Evolutionary conservation across 1,284 basidiomycete species (phyloP).

Genomic region (Phylloporus sp.): DNA sequence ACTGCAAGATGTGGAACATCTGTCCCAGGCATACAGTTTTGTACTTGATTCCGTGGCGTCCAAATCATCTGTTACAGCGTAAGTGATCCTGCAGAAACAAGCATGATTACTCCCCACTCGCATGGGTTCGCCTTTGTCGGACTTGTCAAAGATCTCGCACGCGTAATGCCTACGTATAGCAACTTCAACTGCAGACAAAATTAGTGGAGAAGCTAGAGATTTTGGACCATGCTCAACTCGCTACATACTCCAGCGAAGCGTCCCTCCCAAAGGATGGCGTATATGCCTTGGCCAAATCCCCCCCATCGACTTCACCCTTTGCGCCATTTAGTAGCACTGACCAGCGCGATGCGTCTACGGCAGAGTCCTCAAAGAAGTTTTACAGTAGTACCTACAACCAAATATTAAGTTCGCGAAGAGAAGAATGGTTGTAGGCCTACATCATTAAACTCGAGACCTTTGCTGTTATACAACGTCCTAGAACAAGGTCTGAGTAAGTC

Average conservation of each 20-base stretch:
- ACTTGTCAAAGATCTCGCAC: constrained; percentile 73
- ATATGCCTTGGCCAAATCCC: constrained; percentile 25
- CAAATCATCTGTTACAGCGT: constrained; percentile 56
- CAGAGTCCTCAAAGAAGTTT: constrained; percentile 75
- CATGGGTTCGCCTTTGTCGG: constrained; percentile 64
- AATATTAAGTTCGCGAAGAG: constrained; percentile 6
- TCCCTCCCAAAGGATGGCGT: constrained; percentile 58
- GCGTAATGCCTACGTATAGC: constrained; percentile 74
- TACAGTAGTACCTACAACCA: constrained; percentile 67
- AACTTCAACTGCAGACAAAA: constrained; percentile 60
- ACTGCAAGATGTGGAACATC: constrained; percentile 58
- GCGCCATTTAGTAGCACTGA: constrained; percentile 60
- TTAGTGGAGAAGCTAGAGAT: not conserved
- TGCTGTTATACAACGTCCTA: constrained; percentile 78
- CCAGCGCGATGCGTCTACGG: constrained; percentile 61
- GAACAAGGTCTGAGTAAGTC: not conserved
- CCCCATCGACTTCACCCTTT: constrained; percentile 27
- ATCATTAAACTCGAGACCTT: constrained; percentile 79
- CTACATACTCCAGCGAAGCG: constrained; percentile 66
- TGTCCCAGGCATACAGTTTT: constrained; percentile 51
- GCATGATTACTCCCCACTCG: constrained; percentile 48
- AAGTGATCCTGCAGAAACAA: not conserved
- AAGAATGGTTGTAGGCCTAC: constrained; percentile 43
- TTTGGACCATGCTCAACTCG: constrained; percentile 52
- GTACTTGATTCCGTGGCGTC: constrained; percentile 51